Conservation (phyloP, 2,329 filamentous ascomycete genomes). For the Venturia carpophila region DNA sequence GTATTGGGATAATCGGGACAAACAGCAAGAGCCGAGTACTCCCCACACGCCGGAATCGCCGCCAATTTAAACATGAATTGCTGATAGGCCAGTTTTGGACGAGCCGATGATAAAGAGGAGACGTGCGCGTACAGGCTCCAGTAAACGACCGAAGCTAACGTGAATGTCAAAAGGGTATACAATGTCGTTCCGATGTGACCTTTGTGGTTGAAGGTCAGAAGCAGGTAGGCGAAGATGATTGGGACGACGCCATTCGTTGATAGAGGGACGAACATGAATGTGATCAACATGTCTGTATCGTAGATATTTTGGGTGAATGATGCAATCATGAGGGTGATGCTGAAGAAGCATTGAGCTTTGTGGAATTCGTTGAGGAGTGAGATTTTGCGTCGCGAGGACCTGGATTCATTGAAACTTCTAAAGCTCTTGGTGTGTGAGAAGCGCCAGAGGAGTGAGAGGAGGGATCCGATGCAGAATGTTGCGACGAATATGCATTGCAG, state of each 20-base stretch:
- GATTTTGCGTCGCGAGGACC: slow-evolving; percentile 16
- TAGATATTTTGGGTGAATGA: slow-evolving; percentile 23
- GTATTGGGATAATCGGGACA: slow-evolving; percentile 22
- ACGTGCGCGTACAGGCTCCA: neutral
- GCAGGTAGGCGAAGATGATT: slow-evolving; percentile 21
- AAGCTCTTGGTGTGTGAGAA: neutral
- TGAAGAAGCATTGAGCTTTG: slow-evolving; percentile 27
- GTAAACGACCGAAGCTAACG: slow-evolving; percentile 21
- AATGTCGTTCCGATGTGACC: slow-evolving; percentile 19
- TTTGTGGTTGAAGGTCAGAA: slow-evolving; percentile 20
- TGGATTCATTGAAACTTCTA: neutral
- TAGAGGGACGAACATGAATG: slow-evolving; percentile 24
- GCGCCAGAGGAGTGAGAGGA: slow-evolving; percentile 11
- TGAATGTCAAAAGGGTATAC: slow-evolving; percentile 21
- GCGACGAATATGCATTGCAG: slow-evolving; percentile 24
- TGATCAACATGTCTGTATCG: slow-evolving; percentile 22
- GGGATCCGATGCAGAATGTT: slow-evolving; percentile 21
- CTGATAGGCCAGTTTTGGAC: slow-evolving; percentile 17
- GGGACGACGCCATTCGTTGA: slow-evolving; percentile 24
- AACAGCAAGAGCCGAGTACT: slow-evolving; percentile 23
- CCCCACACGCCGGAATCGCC: slow-evolving; percentile 23
- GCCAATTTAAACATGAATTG: slow-evolving; percentile 24
- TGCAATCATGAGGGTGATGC: slow-evolving; percentile 25
- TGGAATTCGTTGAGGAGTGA: slow-evolving; percentile 24
- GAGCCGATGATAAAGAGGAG: neutral